These are phyloP conservation scores for Hymenoscyphus repandus DNA, from an alignment of 2,329 filamentous ascomycete genomes.

Conservation along the genomic window DNA sequence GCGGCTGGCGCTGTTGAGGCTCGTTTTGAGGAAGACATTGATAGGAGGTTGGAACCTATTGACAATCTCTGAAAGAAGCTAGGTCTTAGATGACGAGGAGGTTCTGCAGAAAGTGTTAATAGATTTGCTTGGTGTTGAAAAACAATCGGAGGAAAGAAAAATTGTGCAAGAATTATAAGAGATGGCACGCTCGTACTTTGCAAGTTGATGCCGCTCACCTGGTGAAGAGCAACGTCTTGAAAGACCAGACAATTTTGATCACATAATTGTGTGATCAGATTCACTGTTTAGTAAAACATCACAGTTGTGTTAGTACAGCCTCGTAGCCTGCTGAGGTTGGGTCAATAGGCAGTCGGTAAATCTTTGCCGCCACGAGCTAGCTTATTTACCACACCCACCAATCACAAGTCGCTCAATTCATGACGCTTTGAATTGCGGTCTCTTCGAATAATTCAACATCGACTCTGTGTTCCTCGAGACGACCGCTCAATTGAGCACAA, in stretches of 20 bases:
- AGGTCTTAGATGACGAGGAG: neutral
- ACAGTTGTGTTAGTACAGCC: too few species aligned
- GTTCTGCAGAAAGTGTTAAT: neutral
- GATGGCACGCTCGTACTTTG: slow-evolving; percentile 11
- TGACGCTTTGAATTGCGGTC: neutral
- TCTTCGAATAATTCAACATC: slow-evolving; percentile 14
- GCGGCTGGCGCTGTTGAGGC: slow-evolving; percentile 46
- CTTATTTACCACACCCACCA: neutral
- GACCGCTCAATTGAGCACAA: slow-evolving; percentile 32
- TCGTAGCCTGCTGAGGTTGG: too few species aligned
- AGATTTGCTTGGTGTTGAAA: neutral
- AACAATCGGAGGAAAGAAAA: neutral
- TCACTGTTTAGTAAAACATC: too few species aligned
- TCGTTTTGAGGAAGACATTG: slow-evolving; percentile 30
- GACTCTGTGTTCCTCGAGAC: slow-evolving; percentile 7
- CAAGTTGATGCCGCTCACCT: slow-evolving; percentile 21
- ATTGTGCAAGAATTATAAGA: slow-evolving; percentile 3
- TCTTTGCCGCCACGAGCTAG: too few species aligned
- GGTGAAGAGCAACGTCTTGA: neutral
- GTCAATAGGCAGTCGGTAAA: too few species aligned
- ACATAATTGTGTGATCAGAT: neutral
- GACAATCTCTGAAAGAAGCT: neutral
- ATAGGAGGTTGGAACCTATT: neutral
- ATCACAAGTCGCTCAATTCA: neutral
- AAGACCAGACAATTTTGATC: neutral